phyloP scores from a whole-genome alignment of 306 rosid species.

The Vicia villosa region DNA sequence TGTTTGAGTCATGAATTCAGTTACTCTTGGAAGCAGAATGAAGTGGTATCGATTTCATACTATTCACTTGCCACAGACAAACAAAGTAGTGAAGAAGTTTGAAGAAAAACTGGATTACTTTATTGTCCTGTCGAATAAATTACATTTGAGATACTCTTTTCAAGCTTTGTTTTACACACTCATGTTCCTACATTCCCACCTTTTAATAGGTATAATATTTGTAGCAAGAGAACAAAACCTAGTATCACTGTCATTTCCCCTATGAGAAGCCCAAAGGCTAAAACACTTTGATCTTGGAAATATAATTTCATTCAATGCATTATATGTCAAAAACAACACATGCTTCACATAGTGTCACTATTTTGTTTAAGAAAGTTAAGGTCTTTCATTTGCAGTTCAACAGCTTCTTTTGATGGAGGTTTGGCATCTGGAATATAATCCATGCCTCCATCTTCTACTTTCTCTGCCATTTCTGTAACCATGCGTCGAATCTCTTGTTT shows the following conservation, averaged over 20 bases:
- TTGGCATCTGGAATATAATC: slow-evolving; percentile 49
- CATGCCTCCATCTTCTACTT: slow-evolving; percentile 61
- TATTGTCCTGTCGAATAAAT: neutral
- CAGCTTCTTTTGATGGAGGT: slow-evolving; percentile 76
- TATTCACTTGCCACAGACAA: neutral
- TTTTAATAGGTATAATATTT: neutral
- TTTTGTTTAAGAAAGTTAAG: slow-evolving; percentile 86
- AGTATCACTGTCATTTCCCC: neutral
- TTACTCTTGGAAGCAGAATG: neutral
- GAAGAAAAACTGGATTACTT: neutral
- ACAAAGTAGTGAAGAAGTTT: neutral
- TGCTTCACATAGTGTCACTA: slow-evolving; percentile 36
- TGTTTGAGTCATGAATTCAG: neutral
- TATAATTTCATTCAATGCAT: neutral
- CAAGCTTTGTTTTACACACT: neutral
- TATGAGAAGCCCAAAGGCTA: neutral
- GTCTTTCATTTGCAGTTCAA: slow-evolving; percentile 86
- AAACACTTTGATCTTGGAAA: neutral
- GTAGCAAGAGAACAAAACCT: neutral
- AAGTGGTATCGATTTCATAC: no score
- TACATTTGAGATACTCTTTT: neutral
- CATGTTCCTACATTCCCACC: neutral
- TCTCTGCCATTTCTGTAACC: slow-evolving; percentile 59
- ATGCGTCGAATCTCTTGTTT: slow-evolving; percentile 61
- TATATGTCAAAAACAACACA: neutral